Percentiles rank a stretch among this genome's conserved stretches.
phyloP scores from a whole-genome alignment of 2,329 filamentous ascomycete genomes.

The Cladophialophora immunda region DNA sequence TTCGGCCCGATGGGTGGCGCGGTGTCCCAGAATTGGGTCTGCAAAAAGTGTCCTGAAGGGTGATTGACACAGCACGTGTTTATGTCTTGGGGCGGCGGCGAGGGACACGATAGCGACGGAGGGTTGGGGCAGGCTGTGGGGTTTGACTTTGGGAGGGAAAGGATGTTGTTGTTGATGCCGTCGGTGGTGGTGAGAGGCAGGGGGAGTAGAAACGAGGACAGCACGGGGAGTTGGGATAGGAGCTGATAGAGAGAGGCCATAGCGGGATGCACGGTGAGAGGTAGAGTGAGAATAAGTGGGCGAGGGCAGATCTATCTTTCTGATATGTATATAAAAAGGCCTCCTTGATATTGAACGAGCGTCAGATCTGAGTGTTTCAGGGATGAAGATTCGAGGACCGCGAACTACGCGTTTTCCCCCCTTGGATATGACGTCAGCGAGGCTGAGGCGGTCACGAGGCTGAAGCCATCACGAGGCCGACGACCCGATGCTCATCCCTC shows the following conservation, averaged over 20 bases:
- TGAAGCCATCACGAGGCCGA: slow-evolving; percentile 12
- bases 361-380: not conserved
- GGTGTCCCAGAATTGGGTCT: slow-evolving; percentile 82
- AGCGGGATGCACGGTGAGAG: not conserved
- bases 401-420: not conserved
- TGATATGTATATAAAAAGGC: slow-evolving; percentile 2
- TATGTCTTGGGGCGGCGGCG: slow-evolving; percentile 28
- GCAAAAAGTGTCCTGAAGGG: slow-evolving; percentile 74
- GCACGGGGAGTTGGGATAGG: slow-evolving; percentile 27
- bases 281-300: slow-evolving; percentile 4
- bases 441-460: slow-evolving; percentile 20
- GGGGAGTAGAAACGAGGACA: slow-evolving; percentile 24
- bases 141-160: not conserved
- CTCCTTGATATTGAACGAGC: not conserved
- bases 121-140: slow-evolving; percentile 30
- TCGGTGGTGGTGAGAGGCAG: not conserved
- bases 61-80: slow-evolving; percentile 79
- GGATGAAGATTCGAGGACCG: slow-evolving; percentile 1
- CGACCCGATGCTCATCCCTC: not conserved
- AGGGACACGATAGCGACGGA: slow-evolving; percentile 34
- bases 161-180: slow-evolving; percentile 1
- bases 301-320: not conserved
- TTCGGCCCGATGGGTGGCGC: slow-evolving; percentile 69
- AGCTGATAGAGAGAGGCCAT: slow-evolving; percentile 21
- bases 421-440: slow-evolving; percentile 28